Percentiles rank a stretch among this genome's conserved stretches.
Evolutionary conservation across 768 basidiomycete species (phyloP).

Genomic region (Phylloporus arenicola): DNA sequence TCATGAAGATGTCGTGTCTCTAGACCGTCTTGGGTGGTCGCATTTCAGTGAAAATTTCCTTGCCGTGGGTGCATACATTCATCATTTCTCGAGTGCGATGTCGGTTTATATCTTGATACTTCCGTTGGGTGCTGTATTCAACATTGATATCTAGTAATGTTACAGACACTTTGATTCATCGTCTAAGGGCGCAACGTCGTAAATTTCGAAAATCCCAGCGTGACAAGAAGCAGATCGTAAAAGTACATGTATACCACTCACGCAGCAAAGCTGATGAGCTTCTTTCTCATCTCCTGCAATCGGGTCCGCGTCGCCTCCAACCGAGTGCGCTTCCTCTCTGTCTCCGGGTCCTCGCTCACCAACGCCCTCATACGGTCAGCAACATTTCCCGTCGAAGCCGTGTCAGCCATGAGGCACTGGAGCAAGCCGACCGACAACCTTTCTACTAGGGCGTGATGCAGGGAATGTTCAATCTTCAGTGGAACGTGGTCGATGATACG

Average conservation of each 20-base stretch:
- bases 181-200: not conserved
- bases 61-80: too few relatives aligned
- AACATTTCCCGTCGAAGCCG: conserved; percentile 8
- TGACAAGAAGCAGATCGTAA: not conserved
- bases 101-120: too few relatives aligned
- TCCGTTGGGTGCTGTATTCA: too few relatives aligned
- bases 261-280: conserved; percentile 32
- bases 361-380: conserved; percentile 34
- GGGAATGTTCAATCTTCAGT: conserved; percentile 40
- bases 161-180: too few relatives aligned
- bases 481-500: conserved; percentile 53
- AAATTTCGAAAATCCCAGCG: not conserved
- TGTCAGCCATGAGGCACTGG: conserved; percentile 24
- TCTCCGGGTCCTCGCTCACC: conserved; percentile 42
- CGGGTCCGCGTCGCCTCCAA: conserved; percentile 31
- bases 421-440: conserved; percentile 35
- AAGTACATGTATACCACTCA: not conserved
- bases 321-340: conserved; percentile 32
- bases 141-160: too few relatives aligned
- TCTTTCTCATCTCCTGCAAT: conserved; percentile 38
- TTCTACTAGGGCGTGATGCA: conserved; percentile 37
- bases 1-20: too few relatives aligned
- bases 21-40: too few relatives aligned
- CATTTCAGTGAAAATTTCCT: too few relatives aligned
- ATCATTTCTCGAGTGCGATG: too few relatives aligned